Evolutionary conservation across 2,329 filamentous ascomycete species (phyloP).

Genomic region (Diaporthe sp.): DNA sequence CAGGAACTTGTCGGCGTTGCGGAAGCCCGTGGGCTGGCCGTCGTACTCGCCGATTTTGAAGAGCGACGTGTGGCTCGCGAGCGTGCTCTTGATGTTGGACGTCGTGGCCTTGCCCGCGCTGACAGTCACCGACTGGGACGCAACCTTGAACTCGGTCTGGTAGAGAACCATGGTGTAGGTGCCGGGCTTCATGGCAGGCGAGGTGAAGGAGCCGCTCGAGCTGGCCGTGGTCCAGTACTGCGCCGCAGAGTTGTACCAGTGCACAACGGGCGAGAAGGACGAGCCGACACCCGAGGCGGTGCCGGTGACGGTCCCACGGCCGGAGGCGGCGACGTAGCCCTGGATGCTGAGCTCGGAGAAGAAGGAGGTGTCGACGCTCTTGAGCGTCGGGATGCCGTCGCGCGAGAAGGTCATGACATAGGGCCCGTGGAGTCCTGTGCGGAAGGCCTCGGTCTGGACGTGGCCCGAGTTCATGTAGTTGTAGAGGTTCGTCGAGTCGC

Average conservation of each 20-base stretch:
- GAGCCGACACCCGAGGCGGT: conserved; percentile 61
- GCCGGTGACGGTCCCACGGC: conserved; percentile 63
- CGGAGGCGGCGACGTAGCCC: conserved; percentile 61
- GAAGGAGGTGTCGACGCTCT: conserved; percentile 63
- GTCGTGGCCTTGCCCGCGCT: conserved; percentile 60
- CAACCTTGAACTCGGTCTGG: conserved; percentile 67
- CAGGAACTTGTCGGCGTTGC: conserved; percentile 73
- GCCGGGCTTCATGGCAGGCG: conserved; percentile 68
- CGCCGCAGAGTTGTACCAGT: conserved; percentile 65
- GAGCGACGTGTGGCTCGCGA: conserved; percentile 63
- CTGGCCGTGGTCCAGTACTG: conserved; percentile 68
- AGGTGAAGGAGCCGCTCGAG: conserved; percentile 59
- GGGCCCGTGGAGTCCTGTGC: conserved; percentile 68
- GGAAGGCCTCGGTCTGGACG: conserved; percentile 62
- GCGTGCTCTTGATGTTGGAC: conserved; percentile 62
- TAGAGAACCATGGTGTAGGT: conserved; percentile 71
- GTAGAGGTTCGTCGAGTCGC: conserved; percentile 61
- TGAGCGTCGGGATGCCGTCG: conserved; percentile 55
- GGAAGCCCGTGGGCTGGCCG: conserved; percentile 71
- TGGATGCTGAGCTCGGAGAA: conserved; percentile 62
- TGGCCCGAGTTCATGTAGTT: conserved; percentile 72
- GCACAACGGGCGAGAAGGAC: conserved; percentile 61
- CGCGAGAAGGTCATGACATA: conserved; percentile 67
- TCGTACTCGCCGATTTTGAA: conserved; percentile 76
- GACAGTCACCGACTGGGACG: conserved; percentile 60